phyloP scores from a whole-genome alignment of 2,329 filamentous ascomycete genomes.

The Talaromyces pinophilus region DNA sequence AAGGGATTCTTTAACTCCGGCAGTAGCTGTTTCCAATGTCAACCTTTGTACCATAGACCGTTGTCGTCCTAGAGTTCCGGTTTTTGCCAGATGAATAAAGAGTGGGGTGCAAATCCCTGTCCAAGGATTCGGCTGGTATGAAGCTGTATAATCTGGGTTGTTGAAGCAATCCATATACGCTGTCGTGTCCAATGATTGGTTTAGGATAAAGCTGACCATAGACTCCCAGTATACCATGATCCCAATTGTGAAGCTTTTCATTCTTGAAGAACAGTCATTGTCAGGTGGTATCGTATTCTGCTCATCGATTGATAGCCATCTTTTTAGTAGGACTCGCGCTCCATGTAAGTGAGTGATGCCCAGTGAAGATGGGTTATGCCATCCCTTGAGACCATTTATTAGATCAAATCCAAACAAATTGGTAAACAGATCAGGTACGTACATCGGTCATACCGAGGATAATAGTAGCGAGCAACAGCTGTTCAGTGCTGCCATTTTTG shows the following conservation, averaged over 20 bases:
- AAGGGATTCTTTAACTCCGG: background rate
- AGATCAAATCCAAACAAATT: background rate
- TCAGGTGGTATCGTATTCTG: background rate
- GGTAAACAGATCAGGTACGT: background rate
- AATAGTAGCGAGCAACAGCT: background rate
- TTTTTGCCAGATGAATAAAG: background rate
- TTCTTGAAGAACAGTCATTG: background rate
- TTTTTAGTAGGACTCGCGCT: constrained; percentile 13
- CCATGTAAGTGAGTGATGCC: constrained; percentile 11
- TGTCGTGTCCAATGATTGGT: background rate
- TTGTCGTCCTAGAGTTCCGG: background rate
- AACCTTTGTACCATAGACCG: background rate
- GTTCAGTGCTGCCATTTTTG: background rate
- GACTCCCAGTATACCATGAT: background rate
- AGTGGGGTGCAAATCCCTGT: background rate
- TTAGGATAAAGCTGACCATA: background rate
- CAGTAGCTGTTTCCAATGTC: background rate
- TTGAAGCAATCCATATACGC: background rate
- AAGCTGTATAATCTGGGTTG: background rate
- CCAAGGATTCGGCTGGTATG: background rate
- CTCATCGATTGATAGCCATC: constrained; percentile 9
- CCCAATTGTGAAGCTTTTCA: background rate
- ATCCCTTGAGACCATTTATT: background rate
- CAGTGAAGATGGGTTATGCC: constrained; percentile 6
- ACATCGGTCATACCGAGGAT: background rate